phyloP scores from a whole-genome alignment of 1,139 yeast genomes.

The Blastobotrys apis region DNA sequence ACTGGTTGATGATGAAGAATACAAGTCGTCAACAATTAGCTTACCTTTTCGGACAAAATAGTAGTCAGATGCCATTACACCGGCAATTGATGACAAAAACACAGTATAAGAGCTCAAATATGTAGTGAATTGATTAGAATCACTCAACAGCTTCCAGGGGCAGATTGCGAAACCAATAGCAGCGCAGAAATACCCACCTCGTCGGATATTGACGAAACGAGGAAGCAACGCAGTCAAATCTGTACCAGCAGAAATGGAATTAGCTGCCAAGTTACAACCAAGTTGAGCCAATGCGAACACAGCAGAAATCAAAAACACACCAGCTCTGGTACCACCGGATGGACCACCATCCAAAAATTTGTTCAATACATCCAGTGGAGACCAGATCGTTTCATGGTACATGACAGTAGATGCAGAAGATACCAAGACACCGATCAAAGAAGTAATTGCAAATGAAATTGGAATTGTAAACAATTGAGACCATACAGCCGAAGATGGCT shows the following conservation, averaged over 20 bases:
- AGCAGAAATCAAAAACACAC: constrained; percentile 73
- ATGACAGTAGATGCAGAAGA: constrained; percentile 72
- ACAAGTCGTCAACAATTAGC: constrained; percentile 60
- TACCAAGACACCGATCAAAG: constrained; percentile 81
- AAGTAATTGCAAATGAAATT: constrained; percentile 69
- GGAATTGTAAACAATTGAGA: constrained; percentile 68
- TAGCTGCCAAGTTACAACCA: constrained; percentile 90
- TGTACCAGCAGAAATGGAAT: constrained; percentile 85
- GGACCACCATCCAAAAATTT: constrained; percentile 58
- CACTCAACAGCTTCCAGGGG: constrained; percentile 81
- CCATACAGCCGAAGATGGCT: constrained; percentile 45
- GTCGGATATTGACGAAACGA: constrained; percentile 70
- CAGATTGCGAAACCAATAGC: constrained; percentile 69
- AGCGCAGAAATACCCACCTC: constrained; percentile 82
- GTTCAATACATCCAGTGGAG: constrained; percentile 73
- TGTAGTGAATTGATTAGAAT: constrained; percentile 74
- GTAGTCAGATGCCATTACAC: constrained; percentile 75
- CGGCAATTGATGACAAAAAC: constrained; percentile 82
- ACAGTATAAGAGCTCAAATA: constrained; percentile 83
- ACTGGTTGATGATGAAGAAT: constrained; percentile 44
- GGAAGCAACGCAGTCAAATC: constrained; percentile 85
- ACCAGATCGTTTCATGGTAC: constrained; percentile 75
- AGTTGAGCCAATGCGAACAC: constrained; percentile 82
- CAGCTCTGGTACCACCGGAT: constrained; percentile 71
- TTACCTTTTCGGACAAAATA: constrained; percentile 67